A percentile compares a stretch with the other conserved stretches of the same genome.
These are phyloP conservation scores for Colletotrichum sp. DNA, from an alignment of 2,329 filamentous ascomycete genomes.

Conservation along the genomic window DNA sequence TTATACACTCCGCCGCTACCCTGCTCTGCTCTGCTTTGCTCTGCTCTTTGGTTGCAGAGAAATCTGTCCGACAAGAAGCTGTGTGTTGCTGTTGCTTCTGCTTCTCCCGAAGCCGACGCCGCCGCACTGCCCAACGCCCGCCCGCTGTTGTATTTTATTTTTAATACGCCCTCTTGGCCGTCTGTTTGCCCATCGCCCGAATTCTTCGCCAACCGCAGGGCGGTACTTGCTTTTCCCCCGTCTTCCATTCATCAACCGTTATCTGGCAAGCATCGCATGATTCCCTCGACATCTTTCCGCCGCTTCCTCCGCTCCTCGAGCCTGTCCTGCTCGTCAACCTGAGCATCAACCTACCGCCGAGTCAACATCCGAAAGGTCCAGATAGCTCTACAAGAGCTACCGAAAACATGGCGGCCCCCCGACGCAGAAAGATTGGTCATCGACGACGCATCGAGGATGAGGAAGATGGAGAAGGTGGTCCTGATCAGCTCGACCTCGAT, in stretches of 20 bases:
- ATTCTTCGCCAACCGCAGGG: conserved; percentile 20
- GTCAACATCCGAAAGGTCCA: background rate
- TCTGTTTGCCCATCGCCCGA: conserved; percentile 19
- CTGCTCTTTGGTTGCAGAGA: background rate
- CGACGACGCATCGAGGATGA: conserved; percentile 74
- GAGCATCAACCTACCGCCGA: conserved; percentile 6
- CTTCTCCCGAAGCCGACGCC: background rate
- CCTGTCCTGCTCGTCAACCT: conserved; percentile 8
- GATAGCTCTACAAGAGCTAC: conserved; percentile 12
- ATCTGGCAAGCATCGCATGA: conserved; percentile 18
- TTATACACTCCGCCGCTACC: background rate
- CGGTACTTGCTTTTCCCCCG: conserved; percentile 19
- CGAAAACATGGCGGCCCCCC: conserved; percentile 53
- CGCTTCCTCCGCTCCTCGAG: conserved; percentile 19
- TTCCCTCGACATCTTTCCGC: conserved; percentile 11
- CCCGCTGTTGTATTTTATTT: conserved; percentile 17
- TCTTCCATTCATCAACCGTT: conserved; percentile 9
- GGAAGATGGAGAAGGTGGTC: conserved; percentile 69
- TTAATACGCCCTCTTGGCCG: conserved; percentile 14
- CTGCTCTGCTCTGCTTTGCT: background rate
- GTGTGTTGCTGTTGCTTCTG: background rate
- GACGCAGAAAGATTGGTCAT: conserved; percentile 69
- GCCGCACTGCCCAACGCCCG: background rate
- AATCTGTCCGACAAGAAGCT: conserved; percentile 13
- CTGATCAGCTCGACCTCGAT: conserved; percentile 61